phyloP scores from a whole-genome alignment of 2,329 filamentous ascomycete genomes.

The Onygenales sp. region DNA sequence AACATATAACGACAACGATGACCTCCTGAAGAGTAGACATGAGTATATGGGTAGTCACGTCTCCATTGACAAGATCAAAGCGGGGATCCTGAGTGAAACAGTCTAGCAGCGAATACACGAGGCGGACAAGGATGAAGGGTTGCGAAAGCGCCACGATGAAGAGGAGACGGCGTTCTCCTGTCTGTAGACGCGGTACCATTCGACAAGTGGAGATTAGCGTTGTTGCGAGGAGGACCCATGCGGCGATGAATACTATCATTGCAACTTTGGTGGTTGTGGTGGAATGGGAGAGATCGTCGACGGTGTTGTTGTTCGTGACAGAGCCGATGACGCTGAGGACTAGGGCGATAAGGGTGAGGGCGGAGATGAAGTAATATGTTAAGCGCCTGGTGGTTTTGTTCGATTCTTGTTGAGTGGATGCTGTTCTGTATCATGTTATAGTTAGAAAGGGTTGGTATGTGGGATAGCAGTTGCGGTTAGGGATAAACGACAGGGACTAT shows the following conservation, averaged over 20 bases:
- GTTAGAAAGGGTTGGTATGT: background rate
- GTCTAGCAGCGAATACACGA: conserved; percentile 39
- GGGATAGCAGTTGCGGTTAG: background rate
- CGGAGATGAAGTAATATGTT: conserved; percentile 21
- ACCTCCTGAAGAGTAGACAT: conserved; percentile 46
- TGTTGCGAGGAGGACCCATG: conserved; percentile 29
- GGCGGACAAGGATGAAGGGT: conserved; percentile 43
- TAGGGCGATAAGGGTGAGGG: conserved; percentile 23
- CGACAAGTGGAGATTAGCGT: conserved; percentile 23
- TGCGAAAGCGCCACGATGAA: conserved; percentile 33
- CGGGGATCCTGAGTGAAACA: conserved; percentile 31
- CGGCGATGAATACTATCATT: conserved; percentile 34
- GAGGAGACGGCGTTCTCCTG: conserved; percentile 40
- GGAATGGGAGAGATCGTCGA: conserved; percentile 17
- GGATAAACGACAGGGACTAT: no score
- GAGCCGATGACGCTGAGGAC: conserved; percentile 39
- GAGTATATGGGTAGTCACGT: conserved; percentile 32
- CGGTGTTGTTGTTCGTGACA: conserved; percentile 16
- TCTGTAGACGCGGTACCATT: conserved; percentile 24
- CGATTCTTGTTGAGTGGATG: conserved; percentile 14
- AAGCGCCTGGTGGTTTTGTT: conserved; percentile 12
- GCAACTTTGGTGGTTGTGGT: conserved; percentile 33
- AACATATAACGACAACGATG: conserved; percentile 33
- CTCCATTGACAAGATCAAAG: conserved; percentile 37
- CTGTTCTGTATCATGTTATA: conserved; percentile 11